Evolutionary conservation across 2,329 filamentous ascomycete genomes (phyloP).

Genomic region (Ophiosphaerella herpotricha): DNA sequence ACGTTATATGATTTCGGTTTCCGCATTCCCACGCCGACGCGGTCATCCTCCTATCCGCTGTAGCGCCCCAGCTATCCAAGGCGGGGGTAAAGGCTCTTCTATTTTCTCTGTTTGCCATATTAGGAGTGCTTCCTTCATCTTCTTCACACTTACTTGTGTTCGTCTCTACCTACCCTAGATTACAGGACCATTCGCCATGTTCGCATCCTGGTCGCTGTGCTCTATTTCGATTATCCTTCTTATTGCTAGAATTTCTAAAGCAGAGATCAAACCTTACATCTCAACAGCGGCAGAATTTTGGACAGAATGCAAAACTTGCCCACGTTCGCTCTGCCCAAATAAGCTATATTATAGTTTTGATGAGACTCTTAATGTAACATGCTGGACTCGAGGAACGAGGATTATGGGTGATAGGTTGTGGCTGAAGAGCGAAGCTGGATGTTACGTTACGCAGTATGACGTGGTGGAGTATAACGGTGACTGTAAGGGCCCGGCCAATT

Average conservation of each 20-base stretch:
- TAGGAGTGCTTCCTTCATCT: neutral
- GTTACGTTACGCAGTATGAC: slow-evolving; percentile 39
- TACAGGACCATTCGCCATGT: slow-evolving; percentile 1
- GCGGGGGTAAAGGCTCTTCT: neutral
- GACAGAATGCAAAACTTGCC: slow-evolving; percentile 41
- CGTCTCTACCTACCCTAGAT: neutral
- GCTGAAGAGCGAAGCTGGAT: slow-evolving; percentile 32
- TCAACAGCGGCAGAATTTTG: slow-evolving; percentile 24
- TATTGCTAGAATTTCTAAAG: neutral
- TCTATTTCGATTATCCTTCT: slow-evolving; percentile 1
- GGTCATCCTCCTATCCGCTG: neutral
- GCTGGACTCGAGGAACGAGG: slow-evolving; percentile 36
- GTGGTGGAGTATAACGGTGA: slow-evolving; percentile 29
- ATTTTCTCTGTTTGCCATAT: neutral
- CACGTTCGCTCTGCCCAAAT: slow-evolving; percentile 35
- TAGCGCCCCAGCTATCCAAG: neutral
- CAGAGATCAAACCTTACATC: slow-evolving; percentile 22
- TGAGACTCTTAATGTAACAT: slow-evolving; percentile 30
- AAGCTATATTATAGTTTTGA: slow-evolving; percentile 17
- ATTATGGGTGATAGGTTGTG: slow-evolving; percentile 34
- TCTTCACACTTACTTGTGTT: slow-evolving; percentile 2
- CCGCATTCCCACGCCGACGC: neutral
- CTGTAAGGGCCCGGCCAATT: slow-evolving; percentile 15
- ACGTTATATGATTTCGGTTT: neutral
- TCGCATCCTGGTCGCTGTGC: slow-evolving; percentile 3